Base-by-base conservation (phyloP, 495 filamentous ascomycete genomes). In the Aspergillus indologenus region DNA sequence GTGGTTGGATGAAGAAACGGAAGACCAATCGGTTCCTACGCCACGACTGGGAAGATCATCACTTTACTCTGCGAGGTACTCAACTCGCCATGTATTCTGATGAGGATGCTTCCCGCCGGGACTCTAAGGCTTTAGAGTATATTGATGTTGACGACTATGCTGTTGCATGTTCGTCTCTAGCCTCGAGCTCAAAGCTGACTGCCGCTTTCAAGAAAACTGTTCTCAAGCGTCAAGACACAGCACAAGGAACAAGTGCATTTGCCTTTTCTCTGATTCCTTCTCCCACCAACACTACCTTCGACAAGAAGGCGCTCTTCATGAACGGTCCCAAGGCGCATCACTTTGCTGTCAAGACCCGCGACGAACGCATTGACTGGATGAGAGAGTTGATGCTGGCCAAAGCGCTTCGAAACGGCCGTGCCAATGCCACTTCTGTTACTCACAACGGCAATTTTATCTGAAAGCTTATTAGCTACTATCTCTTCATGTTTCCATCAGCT, bases 71-170 rank as follows among this genome's bases (percentile, higher is more conserved):
- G 18, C 82, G 82, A 12, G 94, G 92, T 57, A 98, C 92, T 0
- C 79, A 85, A 17, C 83, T 98, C 2, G 84, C 87, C 21, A 92
- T 96, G 88, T 84, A 91, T 75, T 81, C 81, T 46, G 87, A 93
- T 64, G 84, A 82, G 42, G 69, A 72, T 51, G 71, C 75, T 56
- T 60, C 80, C 45, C 72, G 79, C 58, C 75, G 77, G 34, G 40
- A 68, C 21, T 74, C 71, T 0, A 63, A 66, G 5, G 88, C 88
- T 3, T 81, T 92, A 23, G 90, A 96, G 65, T 87, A 84, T 64
- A 90, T 98, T 59, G 90, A 98, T 71, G 88, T 98, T 40, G 93
- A 97, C 65, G 90, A 96, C 71, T 98, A 96, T 73, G 88, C 90
- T 34, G 91, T 98, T 40, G 92, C 91, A 0, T 97, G 93, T 78